These are phyloP conservation scores for Licmophora abbreviata DNA, from an alignment of 108 stramenopile species.

Conservation along the genomic window DNA sequence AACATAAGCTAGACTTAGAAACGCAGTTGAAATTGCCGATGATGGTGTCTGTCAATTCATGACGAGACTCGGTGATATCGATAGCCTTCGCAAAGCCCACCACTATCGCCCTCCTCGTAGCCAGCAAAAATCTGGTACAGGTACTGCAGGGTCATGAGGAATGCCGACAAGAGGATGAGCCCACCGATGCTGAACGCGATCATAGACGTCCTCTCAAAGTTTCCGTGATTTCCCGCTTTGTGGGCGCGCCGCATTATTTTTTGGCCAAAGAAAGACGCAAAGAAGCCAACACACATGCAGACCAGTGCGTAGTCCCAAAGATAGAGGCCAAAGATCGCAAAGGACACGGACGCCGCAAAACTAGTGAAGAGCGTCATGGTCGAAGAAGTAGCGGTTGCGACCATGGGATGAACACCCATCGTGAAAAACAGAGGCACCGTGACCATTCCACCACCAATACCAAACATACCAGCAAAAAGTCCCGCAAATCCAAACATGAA, in stretches of 20 bases:
- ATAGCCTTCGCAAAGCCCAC: too few relatives aligned
- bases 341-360: conserved; percentile 83
- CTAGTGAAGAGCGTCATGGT: conserved; percentile 93
- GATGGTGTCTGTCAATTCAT: too few relatives aligned
- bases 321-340: conserved; percentile 91
- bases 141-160: conserved; percentile 79
- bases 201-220: conserved; percentile 87
- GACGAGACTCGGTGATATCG: too few relatives aligned
- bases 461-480: conserved; percentile 86
- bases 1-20: neutral
- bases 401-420: conserved; percentile 92
- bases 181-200: conserved; percentile 93
- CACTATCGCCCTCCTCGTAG: conserved; percentile 11
- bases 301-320: conserved; percentile 75
- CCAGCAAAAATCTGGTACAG: conserved; percentile 18
- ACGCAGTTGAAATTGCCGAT: too few relatives aligned
- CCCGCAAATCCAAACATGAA: conserved; percentile 86
- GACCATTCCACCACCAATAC: conserved; percentile 89
- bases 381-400: conserved; percentile 84
- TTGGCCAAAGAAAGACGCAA: conserved; percentile 79
- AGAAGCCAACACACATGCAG: conserved; percentile 78
- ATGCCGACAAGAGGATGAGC: conserved; percentile 77
- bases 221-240: conserved; percentile 16
- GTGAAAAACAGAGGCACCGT: conserved; percentile 90
- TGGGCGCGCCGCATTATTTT: conserved; percentile 60